Percentiles rank a stretch among this genome's conserved stretches.
Evolutionary conservation across 768 basidiomycete genomes (phyloP).

Genomic region (Candolleomyces eurysporus): DNA sequence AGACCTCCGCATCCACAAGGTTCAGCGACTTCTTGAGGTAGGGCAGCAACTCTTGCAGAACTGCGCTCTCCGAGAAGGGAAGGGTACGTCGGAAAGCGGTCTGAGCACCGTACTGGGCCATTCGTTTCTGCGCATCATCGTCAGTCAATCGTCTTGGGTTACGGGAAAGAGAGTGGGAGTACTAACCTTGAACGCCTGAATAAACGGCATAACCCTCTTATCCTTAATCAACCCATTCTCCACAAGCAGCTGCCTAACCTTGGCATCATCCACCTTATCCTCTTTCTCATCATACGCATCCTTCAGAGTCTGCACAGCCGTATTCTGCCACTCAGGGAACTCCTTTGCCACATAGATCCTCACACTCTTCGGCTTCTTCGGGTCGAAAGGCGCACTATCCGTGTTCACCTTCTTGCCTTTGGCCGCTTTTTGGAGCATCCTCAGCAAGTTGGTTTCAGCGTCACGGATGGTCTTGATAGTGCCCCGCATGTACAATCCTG

Average conservation of each 20-base stretch:
- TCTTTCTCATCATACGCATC: slow-evolving; percentile 57
- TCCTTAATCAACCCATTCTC: slow-evolving; percentile 87
- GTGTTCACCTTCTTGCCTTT: slow-evolving; percentile 59
- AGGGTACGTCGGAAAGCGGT: slow-evolving; percentile 81
- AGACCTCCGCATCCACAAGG: slow-evolving; percentile 67
- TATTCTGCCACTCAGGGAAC: slow-evolving; percentile 95
- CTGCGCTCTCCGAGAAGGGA: slow-evolving; percentile 78
- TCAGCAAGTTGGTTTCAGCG: slow-evolving; percentile 74
- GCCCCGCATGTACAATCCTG: slow-evolving; percentile 81
- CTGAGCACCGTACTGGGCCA: slow-evolving; percentile 69
- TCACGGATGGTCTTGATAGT: slow-evolving; percentile 92
- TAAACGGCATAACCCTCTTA: slow-evolving; percentile 94
- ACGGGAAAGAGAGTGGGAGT: background rate
- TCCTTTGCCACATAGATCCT: slow-evolving; percentile 85
- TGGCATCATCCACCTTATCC: slow-evolving; percentile 78
- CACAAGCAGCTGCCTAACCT: slow-evolving; percentile 65
- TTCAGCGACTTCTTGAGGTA: slow-evolving; percentile 79
- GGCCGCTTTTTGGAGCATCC: slow-evolving; percentile 69
- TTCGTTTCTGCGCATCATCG: slow-evolving; percentile 61
- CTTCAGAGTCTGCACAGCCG: slow-evolving; percentile 72
- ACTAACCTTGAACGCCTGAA: slow-evolving; percentile 87
- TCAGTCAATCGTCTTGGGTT: slow-evolving; percentile 3
- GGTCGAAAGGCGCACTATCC: slow-evolving; percentile 55
- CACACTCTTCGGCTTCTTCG: slow-evolving; percentile 80
- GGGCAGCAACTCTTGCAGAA: slow-evolving; percentile 66